Evolutionary conservation across 441 rosid genomes (phyloP).

Genomic region (Populus hybrid): DNA sequence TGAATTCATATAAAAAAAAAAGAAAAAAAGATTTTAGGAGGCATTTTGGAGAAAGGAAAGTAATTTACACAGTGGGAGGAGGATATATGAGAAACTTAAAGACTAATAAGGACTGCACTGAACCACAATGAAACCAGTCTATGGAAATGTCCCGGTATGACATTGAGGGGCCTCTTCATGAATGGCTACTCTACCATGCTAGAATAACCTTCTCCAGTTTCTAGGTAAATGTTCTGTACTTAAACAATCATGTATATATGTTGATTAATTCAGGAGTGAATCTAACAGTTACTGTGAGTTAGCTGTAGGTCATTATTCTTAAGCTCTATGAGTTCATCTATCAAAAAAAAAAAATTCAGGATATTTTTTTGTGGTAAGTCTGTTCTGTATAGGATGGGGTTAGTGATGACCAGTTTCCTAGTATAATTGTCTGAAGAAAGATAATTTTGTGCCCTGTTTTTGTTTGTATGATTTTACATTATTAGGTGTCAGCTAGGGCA

Average conservation of each 20-base stretch:
- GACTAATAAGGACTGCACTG: background rate
- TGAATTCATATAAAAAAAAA: background rate
- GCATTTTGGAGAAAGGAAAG: background rate
- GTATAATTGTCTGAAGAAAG: background rate
- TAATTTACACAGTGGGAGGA: background rate
- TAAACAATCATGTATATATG: background rate
- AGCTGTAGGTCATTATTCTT: background rate
- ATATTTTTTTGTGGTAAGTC: background rate
- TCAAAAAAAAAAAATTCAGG: background rate
- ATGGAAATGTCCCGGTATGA: background rate
- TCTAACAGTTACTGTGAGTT: background rate
- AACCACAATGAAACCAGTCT: background rate
- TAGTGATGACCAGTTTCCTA: background rate
- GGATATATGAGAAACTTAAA: background rate
- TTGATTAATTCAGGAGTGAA: background rate
- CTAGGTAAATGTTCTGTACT: background rate
- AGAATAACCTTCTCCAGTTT: background rate
- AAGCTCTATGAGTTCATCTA: background rate
- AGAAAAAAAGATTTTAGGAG: background rate
- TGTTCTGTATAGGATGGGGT: background rate
- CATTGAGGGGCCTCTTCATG: background rate
- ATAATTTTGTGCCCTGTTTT: background rate
- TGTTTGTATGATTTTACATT: slow-evolving; percentile 8
- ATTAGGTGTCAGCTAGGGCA: slow-evolving; percentile 13
- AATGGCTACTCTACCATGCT: slow-evolving; percentile 7